Evolutionary conservation across 768 basidiomycete species (phyloP), one percentile per base, ranked within the genome.

Genomic region (Rickenella mellea): DNA sequence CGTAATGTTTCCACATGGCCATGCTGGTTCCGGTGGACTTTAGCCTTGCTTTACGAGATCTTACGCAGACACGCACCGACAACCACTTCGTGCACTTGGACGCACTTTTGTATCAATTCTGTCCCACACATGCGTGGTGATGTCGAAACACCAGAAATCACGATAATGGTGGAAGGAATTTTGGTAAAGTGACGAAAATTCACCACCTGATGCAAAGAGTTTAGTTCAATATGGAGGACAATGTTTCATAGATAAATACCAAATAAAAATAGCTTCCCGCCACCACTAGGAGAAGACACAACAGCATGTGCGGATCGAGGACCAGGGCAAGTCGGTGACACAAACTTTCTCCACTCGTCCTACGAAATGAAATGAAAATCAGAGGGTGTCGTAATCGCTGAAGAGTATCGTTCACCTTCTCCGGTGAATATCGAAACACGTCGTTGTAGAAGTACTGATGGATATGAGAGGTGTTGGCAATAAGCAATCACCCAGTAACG

Each of bases 301-400:
- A 87, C 77, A 8, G 85, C 84, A 58, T 94, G 91, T 0, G 91
- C 91, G 7, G 83, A 86, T 30, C 91, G 72, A 2, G 91, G 91
- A 2, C 87, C 86, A 0, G 92, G 92, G 50, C 83, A 86, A 0
- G 81, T 88, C 10, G 78, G 81, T 0, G 85, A 88, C 21, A 89
- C 69, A 48, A 88, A 92, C 51, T 76, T 78, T 8, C 84, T 72
- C 91, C 91, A 94, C 68, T 94, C 91, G 52, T 92, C 80, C 78
- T 84, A 39, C 10, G 39, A 25, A 22, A 37, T 32, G 37, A 27
- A 21, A 19, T 29, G 20, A 27, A 22, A 6, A 7, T 41, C n/a
- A 19, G 12, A 28, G 15, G 6, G 17, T 15, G 11, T 39, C 17
- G 21, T 17, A 21, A 10, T 27, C 21, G 7, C 5, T 15, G 22